Evolutionary conservation across 116 monocot species (phyloP).

Genomic region (Iris pallida): DNA sequence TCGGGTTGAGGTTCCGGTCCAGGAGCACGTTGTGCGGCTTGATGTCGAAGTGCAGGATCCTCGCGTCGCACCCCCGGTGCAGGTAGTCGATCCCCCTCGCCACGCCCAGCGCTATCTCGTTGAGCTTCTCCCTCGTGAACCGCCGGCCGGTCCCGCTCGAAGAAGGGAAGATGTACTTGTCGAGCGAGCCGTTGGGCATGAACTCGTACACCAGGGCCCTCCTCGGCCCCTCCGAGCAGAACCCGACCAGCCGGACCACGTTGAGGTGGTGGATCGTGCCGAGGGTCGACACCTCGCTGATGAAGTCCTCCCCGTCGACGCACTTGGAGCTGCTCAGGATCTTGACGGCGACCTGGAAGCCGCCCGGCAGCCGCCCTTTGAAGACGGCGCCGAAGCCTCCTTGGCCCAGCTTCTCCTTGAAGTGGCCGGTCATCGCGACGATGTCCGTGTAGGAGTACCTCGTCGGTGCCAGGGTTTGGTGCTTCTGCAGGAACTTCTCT

Average conservation of each 20-base stretch:
- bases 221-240: constrained; percentile 28
- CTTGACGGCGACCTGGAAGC: constrained; percentile 20
- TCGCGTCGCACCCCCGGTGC: constrained; percentile 40
- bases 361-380: constrained; percentile 20
- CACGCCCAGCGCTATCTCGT: constrained; percentile 22
- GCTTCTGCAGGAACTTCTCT: constrained; percentile 19
- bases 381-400: constrained; percentile 40
- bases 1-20: constrained; percentile 32
- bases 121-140: constrained; percentile 16
- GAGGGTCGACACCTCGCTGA: constrained; percentile 34
- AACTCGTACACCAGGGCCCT: constrained; percentile 39
- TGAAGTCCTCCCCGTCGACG: constrained; percentile 35
- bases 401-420: constrained; percentile 27
- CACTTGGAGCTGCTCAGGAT: constrained; percentile 15
- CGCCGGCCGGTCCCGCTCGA: neutral
- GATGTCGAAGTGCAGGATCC: constrained; percentile 59
- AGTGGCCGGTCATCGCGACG: constrained; percentile 15
- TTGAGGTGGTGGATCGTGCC: constrained; percentile 37
- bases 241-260: constrained; percentile 25
- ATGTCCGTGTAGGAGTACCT: constrained; percentile 30
- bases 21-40: constrained; percentile 56
- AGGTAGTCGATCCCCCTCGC: constrained; percentile 47
- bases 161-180: constrained; percentile 32
- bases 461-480: constrained; percentile 10
- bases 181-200: constrained; percentile 39